A percentile compares a stretch with the other conserved stretches of the same genome.
Conservation (phyloP, 331 rosid genomes). For the Spiraea crenata region DNA sequence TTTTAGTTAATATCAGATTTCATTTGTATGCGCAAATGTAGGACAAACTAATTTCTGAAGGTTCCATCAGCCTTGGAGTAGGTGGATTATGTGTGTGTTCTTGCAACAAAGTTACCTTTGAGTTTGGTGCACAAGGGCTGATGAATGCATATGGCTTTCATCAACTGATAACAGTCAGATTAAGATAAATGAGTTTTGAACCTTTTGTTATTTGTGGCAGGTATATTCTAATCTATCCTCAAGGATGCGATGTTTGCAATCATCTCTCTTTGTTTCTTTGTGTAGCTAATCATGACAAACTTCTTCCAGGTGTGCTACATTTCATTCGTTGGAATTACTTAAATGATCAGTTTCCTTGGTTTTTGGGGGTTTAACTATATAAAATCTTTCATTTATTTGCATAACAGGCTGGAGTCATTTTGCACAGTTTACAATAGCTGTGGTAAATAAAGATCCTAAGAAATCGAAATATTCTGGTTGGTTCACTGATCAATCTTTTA, state of each 20-base stretch:
- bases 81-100: neutral
- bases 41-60: neutral
- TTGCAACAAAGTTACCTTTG: neutral
- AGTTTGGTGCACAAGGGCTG: neutral
- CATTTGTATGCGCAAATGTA: neutral
- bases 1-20: neutral
- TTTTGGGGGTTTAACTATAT: constrained; percentile 24
- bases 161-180: neutral
- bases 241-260: constrained; percentile 98
- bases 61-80: neutral
- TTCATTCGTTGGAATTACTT: constrained; percentile 1
- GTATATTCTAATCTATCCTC: constrained; percentile 97
- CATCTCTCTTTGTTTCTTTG: constrained; percentile 97
- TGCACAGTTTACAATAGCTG: constrained; percentile 99
- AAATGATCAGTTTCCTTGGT: constrained; percentile 3
- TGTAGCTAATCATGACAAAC: constrained; percentile 98
- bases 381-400: constrained; percentile 7
- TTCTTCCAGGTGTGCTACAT: constrained; percentile 80
- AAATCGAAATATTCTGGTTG: constrained; percentile 97
- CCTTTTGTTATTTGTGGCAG: constrained; percentile 48
- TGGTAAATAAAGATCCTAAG: constrained; percentile 96
- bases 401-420: constrained; percentile 96
- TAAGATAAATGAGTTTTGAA: constrained; percentile 25
- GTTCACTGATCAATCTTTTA: constrained; percentile 33
- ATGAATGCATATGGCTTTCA: neutral